Percentiles rank a stretch among this genome's conserved stretches.
These are phyloP conservation scores for Rhodotorula diobovata DNA, from an alignment of 768 basidiomycete genomes.

Conservation along the genomic window DNA sequence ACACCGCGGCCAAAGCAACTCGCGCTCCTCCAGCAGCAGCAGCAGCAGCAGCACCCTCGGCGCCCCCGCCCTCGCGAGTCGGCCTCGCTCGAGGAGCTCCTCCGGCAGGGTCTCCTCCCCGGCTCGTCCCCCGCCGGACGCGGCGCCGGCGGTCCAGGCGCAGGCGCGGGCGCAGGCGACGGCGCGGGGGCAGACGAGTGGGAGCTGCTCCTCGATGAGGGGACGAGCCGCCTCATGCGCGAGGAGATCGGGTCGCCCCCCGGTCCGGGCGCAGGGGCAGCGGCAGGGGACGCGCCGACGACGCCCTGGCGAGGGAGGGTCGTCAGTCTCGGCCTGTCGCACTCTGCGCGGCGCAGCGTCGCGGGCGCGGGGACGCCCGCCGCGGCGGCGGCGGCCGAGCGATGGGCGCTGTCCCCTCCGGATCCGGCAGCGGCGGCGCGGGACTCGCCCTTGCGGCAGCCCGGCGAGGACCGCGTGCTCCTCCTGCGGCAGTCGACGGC, in stretches of 20 bases:
- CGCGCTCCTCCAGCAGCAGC: not conserved
- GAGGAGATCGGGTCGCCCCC: too few species aligned
- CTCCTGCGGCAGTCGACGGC: conserved; percentile 3
- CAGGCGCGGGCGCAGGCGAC: not conserved
- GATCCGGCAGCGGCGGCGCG: not conserved
- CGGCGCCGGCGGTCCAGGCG: too few species aligned
- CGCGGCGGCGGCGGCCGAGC: too few species aligned
- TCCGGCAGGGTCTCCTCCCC: not conserved
- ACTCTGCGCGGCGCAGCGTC: too few species aligned
- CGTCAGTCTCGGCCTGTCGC: not conserved
- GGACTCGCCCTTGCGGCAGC: not conserved
- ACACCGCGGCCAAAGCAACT: not conserved
- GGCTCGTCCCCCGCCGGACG: not conserved
- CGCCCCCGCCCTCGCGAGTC: not conserved
- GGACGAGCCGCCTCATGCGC: conserved; percentile 2
- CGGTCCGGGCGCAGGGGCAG: too few species aligned
- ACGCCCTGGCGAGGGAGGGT: conserved; percentile 14
- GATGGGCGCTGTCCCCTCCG: too few species aligned
- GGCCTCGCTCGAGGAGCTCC: conserved; percentile 9
- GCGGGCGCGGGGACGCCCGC: too few species aligned
- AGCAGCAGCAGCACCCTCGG: too few species aligned
- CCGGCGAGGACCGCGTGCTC: not conserved
- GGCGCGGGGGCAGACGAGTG: not conserved
- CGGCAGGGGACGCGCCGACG: not conserved
- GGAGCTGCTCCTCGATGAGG: conserved; percentile 13